These are phyloP conservation scores for Aspergillus diversus DNA, from an alignment of 495 filamentous ascomycete species.

Conservation along the genomic window DNA sequence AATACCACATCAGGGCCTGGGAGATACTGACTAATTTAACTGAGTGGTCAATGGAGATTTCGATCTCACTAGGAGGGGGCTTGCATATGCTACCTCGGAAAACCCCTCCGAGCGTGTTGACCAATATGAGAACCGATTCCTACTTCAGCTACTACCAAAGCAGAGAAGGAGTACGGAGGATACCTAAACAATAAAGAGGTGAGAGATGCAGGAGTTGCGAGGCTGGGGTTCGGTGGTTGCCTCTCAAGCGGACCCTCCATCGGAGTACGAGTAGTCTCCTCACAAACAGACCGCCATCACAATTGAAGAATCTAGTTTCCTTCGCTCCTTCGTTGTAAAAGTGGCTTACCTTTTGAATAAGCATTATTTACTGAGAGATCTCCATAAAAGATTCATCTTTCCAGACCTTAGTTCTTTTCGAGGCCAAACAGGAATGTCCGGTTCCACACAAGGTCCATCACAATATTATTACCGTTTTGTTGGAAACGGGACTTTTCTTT, in stretches of 20 bases:
- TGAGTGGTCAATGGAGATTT: constrained; percentile 17
- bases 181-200: too few relatives aligned
- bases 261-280: neutral
- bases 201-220: too few relatives aligned
- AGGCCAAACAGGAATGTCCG: neutral
- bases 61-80: constrained; percentile 26
- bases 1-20: too few relatives aligned
- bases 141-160: too few relatives aligned
- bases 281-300: neutral
- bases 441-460: neutral
- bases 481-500: neutral
- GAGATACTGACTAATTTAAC: too few relatives aligned
- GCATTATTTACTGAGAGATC: neutral
- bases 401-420: neutral
- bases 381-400: neutral
- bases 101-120: constrained; percentile 25
- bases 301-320: neutral
- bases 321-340: neutral
- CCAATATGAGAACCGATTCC: neutral
- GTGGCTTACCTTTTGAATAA: neutral
- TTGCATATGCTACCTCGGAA: constrained; percentile 31
- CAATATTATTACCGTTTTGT: neutral
- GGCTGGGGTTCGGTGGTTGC: neutral
- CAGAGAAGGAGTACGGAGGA: too few relatives aligned
- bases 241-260: neutral